Evolutionary conservation across 495 filamentous ascomycete genomes (phyloP).

Genomic region (Talaromyces stipitatus): DNA sequence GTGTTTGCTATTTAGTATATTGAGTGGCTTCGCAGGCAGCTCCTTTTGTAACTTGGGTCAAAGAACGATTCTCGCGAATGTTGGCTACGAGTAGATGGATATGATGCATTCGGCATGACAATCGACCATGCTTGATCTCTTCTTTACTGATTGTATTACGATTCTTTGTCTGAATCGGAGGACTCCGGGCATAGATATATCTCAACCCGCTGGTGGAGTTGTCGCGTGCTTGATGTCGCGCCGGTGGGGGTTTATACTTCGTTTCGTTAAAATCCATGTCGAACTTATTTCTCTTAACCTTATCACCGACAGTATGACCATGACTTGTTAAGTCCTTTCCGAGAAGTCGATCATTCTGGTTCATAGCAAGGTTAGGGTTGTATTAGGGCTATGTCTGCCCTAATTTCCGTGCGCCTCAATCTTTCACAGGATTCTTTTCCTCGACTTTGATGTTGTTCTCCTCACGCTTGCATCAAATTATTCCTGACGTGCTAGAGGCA

Average conservation of each 20-base stretch:
- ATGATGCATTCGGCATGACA: background rate
- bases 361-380: background rate
- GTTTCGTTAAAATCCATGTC: no score
- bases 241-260: no score
- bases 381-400: background rate
- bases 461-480: no score
- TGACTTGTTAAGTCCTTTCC: no score
- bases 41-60: background rate
- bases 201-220: background rate
- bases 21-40: background rate
- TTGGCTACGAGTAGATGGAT: no score
- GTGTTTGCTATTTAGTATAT: background rate
- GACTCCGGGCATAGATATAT: background rate
- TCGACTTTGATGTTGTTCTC: no score
- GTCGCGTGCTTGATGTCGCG: background rate
- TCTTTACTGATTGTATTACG: background rate
- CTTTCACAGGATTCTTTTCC: no score
- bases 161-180: background rate
- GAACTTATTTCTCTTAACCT: no score
- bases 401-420: no score
- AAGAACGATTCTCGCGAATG: no score
- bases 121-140: background rate
- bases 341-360: background rate
- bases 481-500: no score
- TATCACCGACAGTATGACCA: no score